Percentiles rank a stretch among this genome's conserved stretches.
Conservation (phyloP, 148 eudicot species). For the Spergularia marina region DNA sequence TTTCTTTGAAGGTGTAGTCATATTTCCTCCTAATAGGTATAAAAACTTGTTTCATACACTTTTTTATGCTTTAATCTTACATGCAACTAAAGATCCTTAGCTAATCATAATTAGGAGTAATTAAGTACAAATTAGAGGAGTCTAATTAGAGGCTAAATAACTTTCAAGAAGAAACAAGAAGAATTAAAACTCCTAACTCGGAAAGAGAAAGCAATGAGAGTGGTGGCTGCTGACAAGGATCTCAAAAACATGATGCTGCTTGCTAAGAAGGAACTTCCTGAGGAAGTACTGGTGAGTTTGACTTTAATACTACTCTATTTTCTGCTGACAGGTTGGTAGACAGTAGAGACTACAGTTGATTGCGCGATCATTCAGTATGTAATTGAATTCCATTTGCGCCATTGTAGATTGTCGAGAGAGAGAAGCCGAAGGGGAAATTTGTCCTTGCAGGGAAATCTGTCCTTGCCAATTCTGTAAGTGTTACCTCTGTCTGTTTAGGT, state of each 20-base stretch:
- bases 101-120: no score
- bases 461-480: background rate
- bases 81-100: no score
- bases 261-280: conserved; percentile 27
- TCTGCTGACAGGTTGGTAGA: background rate
- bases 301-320: background rate
- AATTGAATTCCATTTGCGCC: background rate
- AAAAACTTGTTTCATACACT: no score
- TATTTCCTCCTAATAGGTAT: no score
- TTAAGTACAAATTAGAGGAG: no score
- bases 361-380: background rate
- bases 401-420: conserved; percentile 1
- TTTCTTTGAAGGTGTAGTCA: no score
- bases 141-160: no score
- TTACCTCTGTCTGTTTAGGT: background rate
- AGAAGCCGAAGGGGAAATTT: background rate
- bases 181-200: conserved; percentile 8
- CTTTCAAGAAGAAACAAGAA: conserved; percentile 33
- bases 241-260: conserved; percentile 38
- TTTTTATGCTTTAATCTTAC: no score
- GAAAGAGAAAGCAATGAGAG: conserved; percentile 26
- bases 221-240: conserved; percentile 30
- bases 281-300: background rate
- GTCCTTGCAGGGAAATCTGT: background rate
- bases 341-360: background rate